Evolutionary conservation across 768 basidiomycete genomes (phyloP), one percentile per base, ranked within the genome.

Genomic region (Termitomyces sp.): DNA sequence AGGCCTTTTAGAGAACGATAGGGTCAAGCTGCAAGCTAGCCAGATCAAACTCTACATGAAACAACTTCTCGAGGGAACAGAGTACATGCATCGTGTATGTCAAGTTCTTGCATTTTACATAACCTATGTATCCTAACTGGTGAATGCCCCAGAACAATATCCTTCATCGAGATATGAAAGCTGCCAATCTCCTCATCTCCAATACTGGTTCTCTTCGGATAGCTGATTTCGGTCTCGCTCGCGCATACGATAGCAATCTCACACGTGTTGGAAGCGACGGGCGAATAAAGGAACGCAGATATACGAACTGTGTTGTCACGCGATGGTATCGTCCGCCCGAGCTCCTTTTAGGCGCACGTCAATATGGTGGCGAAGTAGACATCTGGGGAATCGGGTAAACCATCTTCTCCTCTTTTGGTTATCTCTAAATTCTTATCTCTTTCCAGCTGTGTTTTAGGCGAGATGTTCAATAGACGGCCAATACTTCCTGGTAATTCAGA

Each of bases 141-240:
- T 57, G 35, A 54, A 47, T 56, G 51, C 54, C 15, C 42, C 56
- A 98, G 96, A 97, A 98, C 70, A 85, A 92, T 60, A 96, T 98
- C 63, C 78, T 99, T 4, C 97, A 99, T 69, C 93, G 97, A 42
- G 97, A 99, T 64, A 95, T 99, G 90, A 99, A 99, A 67, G 91
- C 97, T 4, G 97, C 97, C 32, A 99, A 99, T 67, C 74, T 98
- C 47, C 85, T 99, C 44, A 96, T 99, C 49, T 89, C 87, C 52
- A 94, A 95, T 66, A 72, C 77, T 5, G 97, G 97, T 4, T 77
- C 79, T 20, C 76, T 98, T 15, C 86, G 86, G 44, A 81, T 99
- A 56, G 97, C 95, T 4, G 97, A 99, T 70, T 98, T 99, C 60
- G 97, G 97, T 69, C 82, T 99, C 10, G 97, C 97, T 0, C 83